Conservation (phyloP, 192 early-diverging fungal genomes). For the Coemansia sp. region DNA sequence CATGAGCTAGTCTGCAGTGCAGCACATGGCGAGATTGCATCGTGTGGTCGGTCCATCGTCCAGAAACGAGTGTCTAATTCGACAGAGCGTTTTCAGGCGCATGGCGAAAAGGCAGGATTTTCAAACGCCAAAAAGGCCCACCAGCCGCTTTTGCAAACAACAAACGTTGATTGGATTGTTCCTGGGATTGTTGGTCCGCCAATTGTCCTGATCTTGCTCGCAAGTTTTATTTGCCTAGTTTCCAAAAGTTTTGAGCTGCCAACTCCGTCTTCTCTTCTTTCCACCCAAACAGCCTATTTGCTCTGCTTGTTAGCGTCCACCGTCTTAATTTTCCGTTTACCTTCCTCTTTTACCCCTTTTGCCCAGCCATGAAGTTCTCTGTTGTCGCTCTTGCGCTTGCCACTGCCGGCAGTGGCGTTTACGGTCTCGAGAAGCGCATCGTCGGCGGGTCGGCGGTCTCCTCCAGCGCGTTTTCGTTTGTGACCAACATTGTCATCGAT, state of each 20-base stretch:
- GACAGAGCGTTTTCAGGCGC: no score
- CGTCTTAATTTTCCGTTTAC: background rate
- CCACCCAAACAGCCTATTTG: background rate
- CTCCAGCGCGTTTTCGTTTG: conserved; percentile 23
- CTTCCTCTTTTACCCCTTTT: background rate
- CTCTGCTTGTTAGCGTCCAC: background rate
- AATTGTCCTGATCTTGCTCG: background rate
- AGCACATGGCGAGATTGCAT: background rate
- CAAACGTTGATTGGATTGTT: conserved; percentile 5
- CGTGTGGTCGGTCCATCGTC: background rate
- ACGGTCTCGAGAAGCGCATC: conserved; percentile 31
- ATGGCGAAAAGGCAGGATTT: background rate
- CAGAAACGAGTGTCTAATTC: background rate
- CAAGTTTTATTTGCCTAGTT: no score
- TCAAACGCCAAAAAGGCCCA: background rate
- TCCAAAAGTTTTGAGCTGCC: no score
- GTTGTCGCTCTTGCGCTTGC: conserved; percentile 27
- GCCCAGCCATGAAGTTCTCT: conserved; percentile 30
- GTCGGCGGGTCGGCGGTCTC: conserved; percentile 27
- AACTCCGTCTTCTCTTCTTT: background rate
- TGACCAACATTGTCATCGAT: conserved; percentile 26
- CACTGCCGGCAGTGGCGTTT: conserved; percentile 29
- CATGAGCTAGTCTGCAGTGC: background rate
- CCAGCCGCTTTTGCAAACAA: background rate
- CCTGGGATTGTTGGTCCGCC: background rate